Base-by-base conservation (phyloP, 2,329 filamentous ascomycete genomes). In the Penicillium sumatraense region DNA sequence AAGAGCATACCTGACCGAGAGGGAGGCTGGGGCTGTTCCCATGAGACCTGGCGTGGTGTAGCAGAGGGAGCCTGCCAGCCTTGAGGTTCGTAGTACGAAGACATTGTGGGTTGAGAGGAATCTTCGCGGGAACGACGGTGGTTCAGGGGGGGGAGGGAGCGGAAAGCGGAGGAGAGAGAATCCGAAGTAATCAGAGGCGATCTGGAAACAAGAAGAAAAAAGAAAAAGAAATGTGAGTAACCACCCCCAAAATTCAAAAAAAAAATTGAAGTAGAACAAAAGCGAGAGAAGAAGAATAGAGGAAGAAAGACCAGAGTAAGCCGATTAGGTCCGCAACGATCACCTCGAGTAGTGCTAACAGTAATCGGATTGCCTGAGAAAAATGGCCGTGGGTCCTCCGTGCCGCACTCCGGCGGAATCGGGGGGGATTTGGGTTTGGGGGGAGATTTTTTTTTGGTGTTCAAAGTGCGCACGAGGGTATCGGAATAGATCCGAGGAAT, bases 11-110 rank as follows among this genome's bases (percentile, higher is more conserved):
- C 87, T 72, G 88, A 90, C 70, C 88, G 86, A 64, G 88, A 88
- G 35, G 88, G 87, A 59, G 88, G 88, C 56, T 83, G 83, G 63
- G 87, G 87, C 69, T 89, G 86, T 67, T 91, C 89, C 88, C 88
- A 91, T 42, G 86, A 86, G 20, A 83, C 74, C 77, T 89, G 87
- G 67, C 85, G 83, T 67, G 81, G 40, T 14, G 49, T 35, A 46
- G 57, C 79, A 51, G 68, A 54, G 61, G 84, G 79, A 60, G 83
- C 82, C 59, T 85, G 80, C 84, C 86, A 88, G 69, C 78, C 74
- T 66, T 85, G 83, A 70, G 86, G 83, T 73, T 89, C 86, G 79
- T 89, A 89, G 76, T 87, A 89, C 66, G 87, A 83, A 85, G 89
- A 89, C 56, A 71, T 74, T 60, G 60, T 63, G 56, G 58, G 14